Base-by-base conservation (phyloP, 371 early-diverging fungal species). In the Apophysomyces ossiformis region DNA sequence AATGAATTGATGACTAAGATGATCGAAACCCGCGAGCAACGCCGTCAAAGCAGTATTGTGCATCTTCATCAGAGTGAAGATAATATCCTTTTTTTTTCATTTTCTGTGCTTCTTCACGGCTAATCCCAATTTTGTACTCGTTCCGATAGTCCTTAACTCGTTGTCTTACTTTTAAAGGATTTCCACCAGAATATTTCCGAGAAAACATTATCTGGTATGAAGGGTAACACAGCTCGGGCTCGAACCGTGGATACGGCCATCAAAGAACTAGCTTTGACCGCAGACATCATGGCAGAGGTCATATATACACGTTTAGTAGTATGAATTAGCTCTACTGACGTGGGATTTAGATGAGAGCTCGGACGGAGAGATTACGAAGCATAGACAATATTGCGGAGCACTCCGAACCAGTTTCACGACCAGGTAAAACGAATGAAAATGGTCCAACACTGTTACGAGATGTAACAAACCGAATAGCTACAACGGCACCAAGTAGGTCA, bases 1-100 rank as follows among this genome's bases (percentile, higher is more conserved):
- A 64, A 46, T 18, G 41, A 11, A 5, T 47, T 68, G 39, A 46
- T 68, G 16, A 26, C 21, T 5, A 57, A 68, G 35, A 63, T 58
- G 63, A 59, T 44, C 15, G 56, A 60, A 9, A n/a, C 59, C 41
- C 47, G 64, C 18, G 60, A 37, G 7, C 64, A 63, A 41, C 58
- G 68, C 8, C 43, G 54, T 50, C 54, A 50, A 50, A 21, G 21
- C 21, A 21, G 54, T 11, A 21, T 50, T 26, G 21, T 21, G 11
- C 54, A 50, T 26, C 54, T 50, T 50, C 54, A 50, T 50, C 54
- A 50, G 54, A 21, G 9, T 8, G 54, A 26, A 21, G 54, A 50
- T 9, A 50, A 50, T 50, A 50, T 50, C 54, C 54, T 50, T 50
- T 50, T 32, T 18, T 6, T 6, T 50, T 26, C 4, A 18, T 26